phyloP scores from a whole-genome alignment of 179 eudicot genomes.

The Gypsophila paniculata region DNA sequence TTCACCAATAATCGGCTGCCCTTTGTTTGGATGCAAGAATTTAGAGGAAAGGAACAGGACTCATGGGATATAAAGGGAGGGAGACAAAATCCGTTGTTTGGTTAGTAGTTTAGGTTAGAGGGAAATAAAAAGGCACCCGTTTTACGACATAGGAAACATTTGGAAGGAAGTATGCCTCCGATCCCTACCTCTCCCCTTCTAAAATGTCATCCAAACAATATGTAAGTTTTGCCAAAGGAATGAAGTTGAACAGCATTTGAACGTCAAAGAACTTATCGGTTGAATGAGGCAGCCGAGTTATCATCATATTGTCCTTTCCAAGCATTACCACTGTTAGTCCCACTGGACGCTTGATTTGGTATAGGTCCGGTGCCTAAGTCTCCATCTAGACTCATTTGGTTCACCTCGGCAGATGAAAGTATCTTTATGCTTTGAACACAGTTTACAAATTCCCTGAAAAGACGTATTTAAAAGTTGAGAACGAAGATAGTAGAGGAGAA shows the following conservation, averaged over 20 bases:
- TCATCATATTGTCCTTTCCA: slow-evolving; percentile 87
- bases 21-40: neutral
- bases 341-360: slow-evolving; percentile 84
- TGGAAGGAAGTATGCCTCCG: neutral
- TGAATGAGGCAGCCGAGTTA: slow-evolving; percentile 63
- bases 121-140: neutral
- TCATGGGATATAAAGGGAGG: too few species aligned
- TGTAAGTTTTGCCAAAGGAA: neutral
- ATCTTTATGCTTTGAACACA: slow-evolving; percentile 98
- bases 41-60: too few species aligned
- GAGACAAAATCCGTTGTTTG: too few species aligned
- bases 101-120: neutral
- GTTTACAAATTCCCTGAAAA: slow-evolving; percentile 81
- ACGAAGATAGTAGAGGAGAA: slow-evolving; percentile 9
- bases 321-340: slow-evolving; percentile 77
- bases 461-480: slow-evolving; percentile 1
- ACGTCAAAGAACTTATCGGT: slow-evolving; percentile 29
- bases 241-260: neutral
- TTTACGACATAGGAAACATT: neutral
- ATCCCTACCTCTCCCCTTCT: neutral
- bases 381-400: slow-evolving; percentile 95
- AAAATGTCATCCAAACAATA: too few species aligned
- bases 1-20: too few species aligned
- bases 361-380: slow-evolving; percentile 60
- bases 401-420: slow-evolving; percentile 80